Base-by-base conservation (phyloP, 2,329 filamentous ascomycete genomes). In the Coleophoma cylindrospora region DNA sequence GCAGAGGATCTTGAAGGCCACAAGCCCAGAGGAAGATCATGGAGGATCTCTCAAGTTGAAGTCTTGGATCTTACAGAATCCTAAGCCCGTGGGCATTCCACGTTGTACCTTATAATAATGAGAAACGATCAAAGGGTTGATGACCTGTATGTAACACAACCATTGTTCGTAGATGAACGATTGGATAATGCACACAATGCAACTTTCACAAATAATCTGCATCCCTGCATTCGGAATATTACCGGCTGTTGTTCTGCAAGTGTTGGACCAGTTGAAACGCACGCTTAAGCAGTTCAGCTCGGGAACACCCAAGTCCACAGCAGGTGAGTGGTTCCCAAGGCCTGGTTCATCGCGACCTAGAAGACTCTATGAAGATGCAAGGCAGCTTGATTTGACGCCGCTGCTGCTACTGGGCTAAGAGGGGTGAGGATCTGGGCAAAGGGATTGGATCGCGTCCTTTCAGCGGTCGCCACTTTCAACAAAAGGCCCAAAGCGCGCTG, bases 1-100 rank as follows among this genome's bases (percentile, higher is more conserved):
- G 52, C 55, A 40, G 47, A 53, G 37, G 57, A 60, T 43, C 32
- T 49, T 22, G 48, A 22, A 40, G 21, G 43, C 38, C 13, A 32
- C n/a, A 48, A 21, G 32, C 40, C 32, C 34, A 40, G 34, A 32
- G 45, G 47, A 17, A 34, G 47, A 22, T 37, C 27, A 12, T 51
- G 50, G 50, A 51, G 50, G 34, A 22, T 51, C 27, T 49, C 46
- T 14, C 32, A 40, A 21, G 49, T 54, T 21, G 52, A 54, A 21
- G 34, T 48, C 14, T 37, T 54, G 47, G 52, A 54, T 54, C 40
- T 54, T 19, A 54, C 49, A 4, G 49, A 38, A 34, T 43, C 43
- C 40, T 50, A 21, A 43, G 15, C 19, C 27, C 27, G 7, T 27
- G 4, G 27, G 7, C 7, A 27, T 27, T 27, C 9, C 27, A 27